A percentile compares a stretch with the other conserved stretches of the same genome.
Conservation (phyloP, 306 rosid genomes). For the Luffa aegyptiaca region DNA sequence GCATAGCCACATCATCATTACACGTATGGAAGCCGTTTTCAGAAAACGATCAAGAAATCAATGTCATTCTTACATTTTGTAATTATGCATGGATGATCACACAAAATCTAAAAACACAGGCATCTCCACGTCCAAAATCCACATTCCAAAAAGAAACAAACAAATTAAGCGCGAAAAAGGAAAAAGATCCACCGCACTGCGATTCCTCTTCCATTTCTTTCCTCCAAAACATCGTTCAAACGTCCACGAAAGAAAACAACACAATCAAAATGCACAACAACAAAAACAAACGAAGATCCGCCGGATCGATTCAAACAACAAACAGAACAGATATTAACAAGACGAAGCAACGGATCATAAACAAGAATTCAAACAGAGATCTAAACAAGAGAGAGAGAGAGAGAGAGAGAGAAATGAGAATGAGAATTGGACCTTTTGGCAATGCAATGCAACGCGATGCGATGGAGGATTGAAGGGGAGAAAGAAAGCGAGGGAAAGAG, state of each 20-base stretch:
- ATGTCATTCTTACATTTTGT: neutral
- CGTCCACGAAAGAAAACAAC: neutral
- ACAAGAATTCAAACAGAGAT: neutral
- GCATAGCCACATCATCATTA: no score
- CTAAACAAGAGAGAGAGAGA: neutral
- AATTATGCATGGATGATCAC: neutral
- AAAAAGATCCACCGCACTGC: neutral
- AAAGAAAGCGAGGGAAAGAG: neutral
- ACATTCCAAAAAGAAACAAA: neutral
- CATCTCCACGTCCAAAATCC: neutral
- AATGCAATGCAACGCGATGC: neutral
- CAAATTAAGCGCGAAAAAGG: neutral
- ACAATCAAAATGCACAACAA: neutral
- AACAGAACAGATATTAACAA: neutral
- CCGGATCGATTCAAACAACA: neutral
- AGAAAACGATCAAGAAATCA: neutral
- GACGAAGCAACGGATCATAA: neutral
- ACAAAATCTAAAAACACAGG: neutral
- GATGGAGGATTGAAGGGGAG: neutral
- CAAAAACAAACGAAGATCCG: neutral
- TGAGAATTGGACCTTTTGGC: constrained; percentile 4
- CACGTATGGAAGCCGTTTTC: neutral
- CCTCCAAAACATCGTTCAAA: no score
- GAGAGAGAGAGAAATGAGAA: neutral
- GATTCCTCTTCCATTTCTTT: neutral